Conservation (phyloP, 2,329 filamentous ascomycete species). For the Grosmannia huntii region DNA sequence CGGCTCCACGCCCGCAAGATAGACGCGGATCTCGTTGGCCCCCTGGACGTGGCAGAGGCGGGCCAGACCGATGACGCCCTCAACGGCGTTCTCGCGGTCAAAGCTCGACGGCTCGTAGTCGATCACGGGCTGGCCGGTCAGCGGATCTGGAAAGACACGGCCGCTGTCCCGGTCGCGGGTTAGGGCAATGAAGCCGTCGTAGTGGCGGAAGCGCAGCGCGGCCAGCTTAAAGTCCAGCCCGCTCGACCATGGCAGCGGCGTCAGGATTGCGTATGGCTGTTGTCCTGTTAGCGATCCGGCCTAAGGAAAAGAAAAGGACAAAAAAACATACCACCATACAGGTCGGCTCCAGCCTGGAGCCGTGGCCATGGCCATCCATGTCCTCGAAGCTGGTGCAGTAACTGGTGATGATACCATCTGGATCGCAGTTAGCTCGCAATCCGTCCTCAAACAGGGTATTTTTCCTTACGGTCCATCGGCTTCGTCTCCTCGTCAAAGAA, state of each 20-base stretch:
- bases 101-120: conserved; percentile 58
- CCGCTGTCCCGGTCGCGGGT: conserved; percentile 66
- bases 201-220: conserved; percentile 53
- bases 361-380: conserved; percentile 67
- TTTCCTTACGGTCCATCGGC: conserved; percentile 46
- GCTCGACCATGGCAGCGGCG: conserved; percentile 51
- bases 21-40: conserved; percentile 64
- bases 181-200: conserved; percentile 60
- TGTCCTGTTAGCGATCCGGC: conserved; percentile 6
- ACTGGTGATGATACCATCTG: conserved; percentile 65
- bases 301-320: background rate
- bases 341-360: conserved; percentile 65
- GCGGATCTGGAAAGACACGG: conserved; percentile 58
- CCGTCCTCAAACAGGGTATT: background rate
- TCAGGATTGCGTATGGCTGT: conserved; percentile 52
- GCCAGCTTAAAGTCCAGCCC: conserved; percentile 63
- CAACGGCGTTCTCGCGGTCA: conserved; percentile 59
- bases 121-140: conserved; percentile 50
- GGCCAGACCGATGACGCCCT: conserved; percentile 57
- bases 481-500: conserved; percentile 57
- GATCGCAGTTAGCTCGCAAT: background rate
- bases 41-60: conserved; percentile 70
- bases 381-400: conserved; percentile 70
- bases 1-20: conserved; percentile 46
- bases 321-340: conserved; percentile 46